These are phyloP conservation scores for Punica granatum DNA, from an alignment of 345 rosid genomes.

Conservation along the genomic window DNA sequence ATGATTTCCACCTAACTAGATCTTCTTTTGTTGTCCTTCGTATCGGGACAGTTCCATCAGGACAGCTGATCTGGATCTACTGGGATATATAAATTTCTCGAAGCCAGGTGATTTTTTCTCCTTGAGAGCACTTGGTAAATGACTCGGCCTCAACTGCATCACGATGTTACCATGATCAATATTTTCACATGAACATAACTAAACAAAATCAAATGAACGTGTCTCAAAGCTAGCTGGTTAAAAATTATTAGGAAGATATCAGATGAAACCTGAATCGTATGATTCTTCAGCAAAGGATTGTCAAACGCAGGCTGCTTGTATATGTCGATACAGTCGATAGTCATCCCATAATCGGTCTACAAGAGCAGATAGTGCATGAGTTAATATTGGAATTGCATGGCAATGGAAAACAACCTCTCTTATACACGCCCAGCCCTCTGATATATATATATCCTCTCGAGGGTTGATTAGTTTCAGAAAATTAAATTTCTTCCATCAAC, in stretches of 20 bases:
- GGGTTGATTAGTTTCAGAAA: too few species aligned
- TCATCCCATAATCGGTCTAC: background rate
- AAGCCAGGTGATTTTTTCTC: background rate
- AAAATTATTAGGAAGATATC: background rate
- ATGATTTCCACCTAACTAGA: background rate
- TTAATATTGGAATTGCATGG: too few species aligned
- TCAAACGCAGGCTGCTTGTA: slow-evolving; percentile 2
- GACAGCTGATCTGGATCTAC: background rate
- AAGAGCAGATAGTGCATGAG: background rate
- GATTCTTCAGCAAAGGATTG: background rate
- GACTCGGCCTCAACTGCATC: background rate
- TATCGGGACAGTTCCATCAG: slow-evolving; percentile 8
- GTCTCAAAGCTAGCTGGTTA: background rate
- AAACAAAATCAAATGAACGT: too few species aligned
- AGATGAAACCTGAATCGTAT: background rate
- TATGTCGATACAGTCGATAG: background rate
- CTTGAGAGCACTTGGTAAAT: background rate
- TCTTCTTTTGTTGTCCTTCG: slow-evolving; percentile 7
- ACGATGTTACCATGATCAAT: background rate
- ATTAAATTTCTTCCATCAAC: too few species aligned
- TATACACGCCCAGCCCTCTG: too few species aligned
- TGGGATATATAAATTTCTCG: too few species aligned
- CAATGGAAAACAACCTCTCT: too few species aligned
- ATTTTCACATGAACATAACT: background rate
- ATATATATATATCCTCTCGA: too few species aligned